These are phyloP conservation scores for Chytridium lagenaria DNA, from an alignment of 371 early-diverging fungal species.

Conservation along the genomic window DNA sequence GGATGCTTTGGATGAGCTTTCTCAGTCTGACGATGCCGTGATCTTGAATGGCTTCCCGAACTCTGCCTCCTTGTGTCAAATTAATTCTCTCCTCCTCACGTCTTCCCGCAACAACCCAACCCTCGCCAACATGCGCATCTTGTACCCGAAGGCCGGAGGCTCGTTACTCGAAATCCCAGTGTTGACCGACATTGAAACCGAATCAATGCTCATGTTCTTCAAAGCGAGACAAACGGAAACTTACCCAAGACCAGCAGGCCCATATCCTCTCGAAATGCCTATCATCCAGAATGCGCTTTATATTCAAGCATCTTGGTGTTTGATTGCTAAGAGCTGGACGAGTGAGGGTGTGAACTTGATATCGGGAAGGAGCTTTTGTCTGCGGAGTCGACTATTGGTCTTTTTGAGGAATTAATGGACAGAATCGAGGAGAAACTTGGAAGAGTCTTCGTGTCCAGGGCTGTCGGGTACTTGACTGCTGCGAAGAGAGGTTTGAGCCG, in stretches of 20 bases:
- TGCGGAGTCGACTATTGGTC: constrained; percentile 30
- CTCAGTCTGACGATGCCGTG: constrained; percentile 31
- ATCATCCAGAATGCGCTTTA: constrained; percentile 25
- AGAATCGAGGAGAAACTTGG: constrained; percentile 31
- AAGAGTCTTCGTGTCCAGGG: constrained; percentile 28
- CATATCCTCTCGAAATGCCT: constrained; percentile 21
- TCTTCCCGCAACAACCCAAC: constrained; percentile 27
- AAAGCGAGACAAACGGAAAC: background rate
- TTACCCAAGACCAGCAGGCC: constrained; percentile 20
- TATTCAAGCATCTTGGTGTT: constrained; percentile 29
- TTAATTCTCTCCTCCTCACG: constrained; percentile 21
- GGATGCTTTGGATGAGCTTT: constrained; percentile 35
- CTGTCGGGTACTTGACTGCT: constrained; percentile 34
- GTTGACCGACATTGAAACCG: constrained; percentile 22
- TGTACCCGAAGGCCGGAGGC: constrained; percentile 22
- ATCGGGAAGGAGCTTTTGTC: background rate
- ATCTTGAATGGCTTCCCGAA: constrained; percentile 36
- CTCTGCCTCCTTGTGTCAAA: constrained; percentile 30
- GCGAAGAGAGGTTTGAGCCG: constrained; percentile 26
- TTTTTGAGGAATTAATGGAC: constrained; percentile 34
- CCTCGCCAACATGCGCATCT: constrained; percentile 19
- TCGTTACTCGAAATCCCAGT: constrained; percentile 31
- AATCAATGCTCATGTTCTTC: constrained; percentile 7
- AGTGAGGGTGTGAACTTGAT: constrained; percentile 7
- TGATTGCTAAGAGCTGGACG: constrained; percentile 32